Conservation (phyloP, 176 grass and related monocot genomes). For the Rhipidocladum racemiflorum region DNA sequence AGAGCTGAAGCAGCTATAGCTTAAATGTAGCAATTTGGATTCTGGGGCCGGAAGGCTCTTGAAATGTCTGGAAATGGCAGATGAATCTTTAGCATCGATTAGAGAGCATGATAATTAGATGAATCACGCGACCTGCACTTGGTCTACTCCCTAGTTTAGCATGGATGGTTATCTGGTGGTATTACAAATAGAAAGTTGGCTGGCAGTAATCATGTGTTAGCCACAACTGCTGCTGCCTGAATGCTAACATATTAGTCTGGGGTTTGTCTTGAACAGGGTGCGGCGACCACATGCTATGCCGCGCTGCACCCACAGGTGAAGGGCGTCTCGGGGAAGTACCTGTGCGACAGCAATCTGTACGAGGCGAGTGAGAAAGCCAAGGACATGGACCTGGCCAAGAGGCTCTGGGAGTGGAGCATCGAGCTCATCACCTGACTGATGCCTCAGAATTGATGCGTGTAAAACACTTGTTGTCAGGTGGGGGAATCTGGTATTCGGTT, state of each 20-base stretch:
- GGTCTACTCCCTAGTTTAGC: too few species aligned
- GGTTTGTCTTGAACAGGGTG: slow-evolving; percentile 53
- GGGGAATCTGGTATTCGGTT: too few species aligned
- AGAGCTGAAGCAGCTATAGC: background rate
- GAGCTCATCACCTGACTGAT: slow-evolving; percentile 51
- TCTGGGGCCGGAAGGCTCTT: background rate
- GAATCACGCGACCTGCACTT: too few species aligned
- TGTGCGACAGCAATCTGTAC: slow-evolving; percentile 58
- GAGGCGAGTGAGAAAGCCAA: slow-evolving; percentile 63
- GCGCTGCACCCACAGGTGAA: slow-evolving; percentile 67
- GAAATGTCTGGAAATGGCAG: background rate
- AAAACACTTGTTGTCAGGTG: background rate
- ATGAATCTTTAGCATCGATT: too few species aligned
- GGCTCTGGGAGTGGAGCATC: slow-evolving; percentile 76
- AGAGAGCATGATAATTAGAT: too few species aligned
- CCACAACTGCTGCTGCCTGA: background rate
- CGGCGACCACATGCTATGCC: slow-evolving; percentile 79
- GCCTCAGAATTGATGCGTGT: too few species aligned
- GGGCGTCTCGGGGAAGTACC: slow-evolving; percentile 67
- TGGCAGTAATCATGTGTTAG: too few species aligned
- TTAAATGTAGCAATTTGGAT: background rate
- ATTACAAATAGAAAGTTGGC: too few species aligned
- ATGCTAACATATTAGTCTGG: background rate
- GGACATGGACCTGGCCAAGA: slow-evolving; percentile 63
- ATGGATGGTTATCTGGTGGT: too few species aligned